phyloP scores from a whole-genome alignment of 192 early-diverging fungal species.

The Mortierella alpina region DNA sequence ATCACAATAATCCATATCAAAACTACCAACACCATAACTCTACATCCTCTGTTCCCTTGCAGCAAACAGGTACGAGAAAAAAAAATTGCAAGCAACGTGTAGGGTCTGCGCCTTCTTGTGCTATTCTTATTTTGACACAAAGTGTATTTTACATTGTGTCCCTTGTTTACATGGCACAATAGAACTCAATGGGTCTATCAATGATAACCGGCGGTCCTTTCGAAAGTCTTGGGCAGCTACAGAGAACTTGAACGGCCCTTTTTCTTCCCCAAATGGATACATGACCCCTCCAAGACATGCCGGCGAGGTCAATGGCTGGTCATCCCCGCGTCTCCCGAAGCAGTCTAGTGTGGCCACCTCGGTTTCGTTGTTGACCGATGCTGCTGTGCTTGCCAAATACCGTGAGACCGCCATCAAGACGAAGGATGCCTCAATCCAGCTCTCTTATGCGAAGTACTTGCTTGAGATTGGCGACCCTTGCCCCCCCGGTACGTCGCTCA shows the following conservation, averaged over 20 bases:
- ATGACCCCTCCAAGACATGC: constrained; percentile 30
- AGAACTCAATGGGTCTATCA: neutral
- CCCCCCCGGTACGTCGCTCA: neutral
- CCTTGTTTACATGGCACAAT: neutral
- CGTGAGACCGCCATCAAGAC: constrained; percentile 83
- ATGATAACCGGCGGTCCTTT: neutral
- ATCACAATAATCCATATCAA: constrained; percentile 8
- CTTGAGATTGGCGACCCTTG: constrained; percentile 66
- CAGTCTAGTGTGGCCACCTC: constrained; percentile 29
- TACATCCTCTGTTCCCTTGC: constrained; percentile 13
- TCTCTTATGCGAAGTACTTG: constrained; percentile 82
- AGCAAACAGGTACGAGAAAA: constrained; percentile 4
- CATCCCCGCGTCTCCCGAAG: neutral
- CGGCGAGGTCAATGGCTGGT: neutral
- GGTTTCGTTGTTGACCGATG: constrained; percentile 40
- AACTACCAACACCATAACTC: constrained; percentile 22
- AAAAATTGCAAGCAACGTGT: neutral
- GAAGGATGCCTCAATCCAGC: constrained; percentile 76
- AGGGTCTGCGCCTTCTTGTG: neutral
- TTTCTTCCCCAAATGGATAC: constrained; percentile 11
- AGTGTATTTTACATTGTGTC: neutral
- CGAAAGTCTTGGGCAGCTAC: constrained; percentile 43
- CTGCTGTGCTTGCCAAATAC: constrained; percentile 69
- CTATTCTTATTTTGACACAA: too few relatives aligned
- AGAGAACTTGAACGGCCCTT: constrained; percentile 1